Conservation (phyloP, 805 yeast genomes). For the Pichia eremophila region DNA sequence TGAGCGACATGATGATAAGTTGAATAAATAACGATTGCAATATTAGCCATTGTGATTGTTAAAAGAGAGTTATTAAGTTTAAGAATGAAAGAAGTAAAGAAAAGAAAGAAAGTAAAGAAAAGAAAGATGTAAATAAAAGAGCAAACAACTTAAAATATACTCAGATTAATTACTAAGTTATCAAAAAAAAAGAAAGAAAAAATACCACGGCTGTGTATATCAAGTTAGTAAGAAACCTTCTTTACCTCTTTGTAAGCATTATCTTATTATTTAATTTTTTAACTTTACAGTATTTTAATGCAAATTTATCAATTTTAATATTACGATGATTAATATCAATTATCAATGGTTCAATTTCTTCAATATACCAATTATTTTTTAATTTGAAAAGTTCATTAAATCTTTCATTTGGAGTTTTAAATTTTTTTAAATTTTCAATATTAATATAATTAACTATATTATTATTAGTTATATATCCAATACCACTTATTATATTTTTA, state of each 20-base stretch:
- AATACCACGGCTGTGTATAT: no score
- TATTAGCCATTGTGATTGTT: conserved; percentile 13
- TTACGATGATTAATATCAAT: conserved; percentile 37
- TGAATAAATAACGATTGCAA: conserved; percentile 53
- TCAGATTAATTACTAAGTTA: no score
- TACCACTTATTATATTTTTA: conserved; percentile 33
- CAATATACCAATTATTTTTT: conserved; percentile 39
- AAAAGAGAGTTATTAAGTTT: no score
- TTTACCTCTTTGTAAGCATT: neutral
- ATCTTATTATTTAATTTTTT: conserved; percentile 19
- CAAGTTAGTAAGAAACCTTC: no score
- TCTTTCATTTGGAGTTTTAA: conserved; percentile 35
- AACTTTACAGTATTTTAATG: conserved; percentile 55
- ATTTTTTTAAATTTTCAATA: conserved; percentile 29
- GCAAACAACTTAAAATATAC: neutral
- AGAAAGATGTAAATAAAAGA: neutral
- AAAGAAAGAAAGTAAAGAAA: neutral
- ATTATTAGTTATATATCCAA: conserved; percentile 22
- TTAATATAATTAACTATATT: neutral
- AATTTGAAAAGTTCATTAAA: conserved; percentile 23
- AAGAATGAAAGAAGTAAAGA: neutral
- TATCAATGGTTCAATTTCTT: conserved; percentile 55
- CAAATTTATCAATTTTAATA: conserved; percentile 45
- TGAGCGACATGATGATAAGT: conserved; percentile 66
- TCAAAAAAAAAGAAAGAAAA: no score